Conservation (phyloP, 768 basidiomycete species). For the Kwoniella newhampshirensis region DNA sequence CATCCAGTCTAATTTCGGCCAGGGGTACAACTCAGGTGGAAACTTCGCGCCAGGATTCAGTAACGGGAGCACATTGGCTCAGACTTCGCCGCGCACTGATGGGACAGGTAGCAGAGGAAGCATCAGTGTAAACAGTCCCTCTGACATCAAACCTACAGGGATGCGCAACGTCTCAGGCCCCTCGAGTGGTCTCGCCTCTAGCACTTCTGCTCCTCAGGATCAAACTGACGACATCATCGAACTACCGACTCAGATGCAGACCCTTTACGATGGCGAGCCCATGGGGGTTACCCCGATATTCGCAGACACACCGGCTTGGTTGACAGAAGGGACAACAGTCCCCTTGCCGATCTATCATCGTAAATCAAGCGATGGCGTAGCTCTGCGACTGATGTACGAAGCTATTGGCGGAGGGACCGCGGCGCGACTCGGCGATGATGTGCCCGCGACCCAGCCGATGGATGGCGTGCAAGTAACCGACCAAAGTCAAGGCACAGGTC, state of each 20-base stretch:
- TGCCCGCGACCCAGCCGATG: no score
- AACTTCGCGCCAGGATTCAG: conserved; percentile 2
- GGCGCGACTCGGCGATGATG: conserved; percentile 13
- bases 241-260: conserved; percentile 14
- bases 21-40: not conserved
- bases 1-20: not conserved
- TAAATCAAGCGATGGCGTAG: conserved; percentile 36
- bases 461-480: no score
- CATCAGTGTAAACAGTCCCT: conserved; percentile 8
- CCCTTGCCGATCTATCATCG: conserved; percentile 40
- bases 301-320: conserved; percentile 39
- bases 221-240: conserved; percentile 24
- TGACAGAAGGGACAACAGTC: conserved; percentile 31
- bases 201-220: conserved; percentile 1
- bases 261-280: conserved; percentile 32
- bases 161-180: not conserved
- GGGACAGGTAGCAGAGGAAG: conserved; percentile 18
- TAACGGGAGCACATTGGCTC: conserved; percentile 10
- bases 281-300: conserved; percentile 30
- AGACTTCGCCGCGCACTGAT: conserved; percentile 28
- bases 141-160: not conserved
- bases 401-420: conserved; percentile 16
- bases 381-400: conserved; percentile 40
- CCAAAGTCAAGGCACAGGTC: no score
- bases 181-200: not conserved